phyloP scores from a whole-genome alignment of 129 eudicot genomes.

The Smallanthus sonchifolius region DNA sequence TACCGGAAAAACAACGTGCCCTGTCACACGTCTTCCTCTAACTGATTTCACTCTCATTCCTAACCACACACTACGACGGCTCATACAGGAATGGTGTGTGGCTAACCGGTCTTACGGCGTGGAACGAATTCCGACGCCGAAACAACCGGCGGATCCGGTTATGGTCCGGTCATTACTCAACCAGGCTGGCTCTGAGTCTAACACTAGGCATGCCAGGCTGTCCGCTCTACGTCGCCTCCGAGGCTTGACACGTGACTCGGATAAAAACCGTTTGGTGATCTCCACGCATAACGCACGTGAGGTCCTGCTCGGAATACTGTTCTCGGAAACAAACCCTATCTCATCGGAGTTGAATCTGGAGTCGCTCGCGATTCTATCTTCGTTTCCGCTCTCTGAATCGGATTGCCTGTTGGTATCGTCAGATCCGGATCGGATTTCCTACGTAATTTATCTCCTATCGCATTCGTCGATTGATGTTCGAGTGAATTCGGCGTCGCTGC shows the following conservation, averaged over 20 bases:
- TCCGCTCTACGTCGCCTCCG: conserved; percentile 59
- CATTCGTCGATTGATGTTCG: conserved; percentile 73
- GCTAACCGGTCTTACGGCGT: conserved; percentile 69
- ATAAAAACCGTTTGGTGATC: conserved; percentile 65
- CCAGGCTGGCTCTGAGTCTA: conserved; percentile 57
- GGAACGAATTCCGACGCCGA: conserved; percentile 91
- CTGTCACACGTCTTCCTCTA: conserved; percentile 70
- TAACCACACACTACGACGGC: conserved; percentile 83
- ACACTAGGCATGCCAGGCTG: conserved; percentile 41
- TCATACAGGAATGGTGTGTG: conserved; percentile 96
- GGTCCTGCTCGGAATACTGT: conserved; percentile 33
- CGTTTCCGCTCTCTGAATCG: conserved; percentile 53
- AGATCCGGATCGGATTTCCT: conserved; percentile 44
- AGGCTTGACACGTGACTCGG: conserved; percentile 79
- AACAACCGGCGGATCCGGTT: conserved; percentile 84
- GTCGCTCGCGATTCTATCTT: conserved; percentile 54
- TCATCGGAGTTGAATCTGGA: conserved; percentile 56
- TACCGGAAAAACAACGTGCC: conserved; percentile 85
- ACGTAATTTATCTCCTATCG: conserved; percentile 48
- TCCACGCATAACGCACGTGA: conserved; percentile 48
- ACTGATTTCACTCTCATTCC: conserved; percentile 62
- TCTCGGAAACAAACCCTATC: conserved; percentile 25
- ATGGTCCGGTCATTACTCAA: conserved; percentile 50
- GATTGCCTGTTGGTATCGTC: conserved; percentile 49
- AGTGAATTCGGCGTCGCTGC: conserved; percentile 71